Percentiles rank a stretch among this genome's conserved stretches.
phyloP scores from a whole-genome alignment of 331 rosid species.

The Acacia concinna region DNA sequence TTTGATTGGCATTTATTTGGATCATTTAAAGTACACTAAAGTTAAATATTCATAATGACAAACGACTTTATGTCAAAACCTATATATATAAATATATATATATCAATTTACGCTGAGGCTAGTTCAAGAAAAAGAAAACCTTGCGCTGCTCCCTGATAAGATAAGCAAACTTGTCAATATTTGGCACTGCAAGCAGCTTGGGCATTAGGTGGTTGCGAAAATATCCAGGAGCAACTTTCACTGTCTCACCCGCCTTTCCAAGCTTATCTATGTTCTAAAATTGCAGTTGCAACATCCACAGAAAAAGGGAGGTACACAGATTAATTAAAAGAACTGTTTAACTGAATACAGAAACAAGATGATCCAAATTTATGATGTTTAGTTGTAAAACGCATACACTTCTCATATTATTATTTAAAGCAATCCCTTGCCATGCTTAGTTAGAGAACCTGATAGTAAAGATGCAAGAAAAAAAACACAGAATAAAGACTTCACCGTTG shows the following conservation, averaged over 20 bases:
- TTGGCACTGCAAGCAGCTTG: conserved; percentile 88
- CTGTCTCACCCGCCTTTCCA: conserved; percentile 85
- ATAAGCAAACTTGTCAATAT: conserved; percentile 82
- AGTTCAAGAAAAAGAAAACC: conserved; percentile 29
- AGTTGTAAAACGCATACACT: not conserved
- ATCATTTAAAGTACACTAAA: not conserved
- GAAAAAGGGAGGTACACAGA: not conserved
- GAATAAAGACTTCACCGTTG: conserved; percentile 49
- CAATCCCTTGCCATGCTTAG: not conserved
- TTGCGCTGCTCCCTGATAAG: conserved; percentile 78
- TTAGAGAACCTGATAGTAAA: not conserved
- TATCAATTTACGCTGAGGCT: not conserved
- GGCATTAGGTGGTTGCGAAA: conserved; percentile 98
- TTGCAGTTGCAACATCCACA: conserved; percentile 11
- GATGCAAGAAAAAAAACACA: not conserved
- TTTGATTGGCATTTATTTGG: not conserved
- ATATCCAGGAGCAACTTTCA: conserved; percentile 91
- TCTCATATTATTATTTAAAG: not conserved
- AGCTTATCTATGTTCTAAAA: conserved; percentile 72
- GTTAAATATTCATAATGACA: not conserved
- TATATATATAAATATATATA: not conserved
- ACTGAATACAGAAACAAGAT: not conserved
- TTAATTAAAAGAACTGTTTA: not conserved
- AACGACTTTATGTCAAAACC: not conserved
- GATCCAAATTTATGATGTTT: not conserved